Conservation (phyloP, 345 rosid genomes). For the Eucalyptus camaldulensis region DNA sequence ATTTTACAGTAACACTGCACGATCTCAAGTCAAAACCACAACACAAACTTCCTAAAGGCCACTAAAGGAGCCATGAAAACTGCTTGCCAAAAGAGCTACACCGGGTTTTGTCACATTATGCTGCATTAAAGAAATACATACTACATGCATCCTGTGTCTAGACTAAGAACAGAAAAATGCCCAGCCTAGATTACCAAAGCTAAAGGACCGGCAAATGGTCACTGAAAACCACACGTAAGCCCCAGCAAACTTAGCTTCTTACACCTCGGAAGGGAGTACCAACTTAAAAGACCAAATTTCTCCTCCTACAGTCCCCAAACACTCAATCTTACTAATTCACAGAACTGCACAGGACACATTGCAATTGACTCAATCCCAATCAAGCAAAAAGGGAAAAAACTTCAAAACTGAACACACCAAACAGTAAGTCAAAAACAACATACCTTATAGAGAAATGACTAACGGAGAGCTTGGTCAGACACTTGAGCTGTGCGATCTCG, state of each 20-base stretch:
- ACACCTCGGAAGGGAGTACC: not conserved
- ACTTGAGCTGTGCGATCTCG: constrained; percentile 67
- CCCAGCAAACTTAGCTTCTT: not conserved
- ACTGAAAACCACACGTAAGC: not conserved
- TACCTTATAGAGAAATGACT: constrained; percentile 87
- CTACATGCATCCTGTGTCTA: no score
- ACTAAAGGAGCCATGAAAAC: no score
- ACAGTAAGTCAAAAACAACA: not conserved
- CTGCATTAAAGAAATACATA: no score
- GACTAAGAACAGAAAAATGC: not conserved
- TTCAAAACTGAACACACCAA: not conserved
- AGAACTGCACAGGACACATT: not conserved
- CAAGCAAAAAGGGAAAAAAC: not conserved
- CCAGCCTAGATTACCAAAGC: not conserved
- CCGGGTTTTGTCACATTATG: no score
- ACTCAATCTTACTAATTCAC: not conserved
- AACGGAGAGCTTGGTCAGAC: constrained; percentile 82
- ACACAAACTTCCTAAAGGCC: no score
- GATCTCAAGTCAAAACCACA: no score
- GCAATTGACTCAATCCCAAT: not conserved
- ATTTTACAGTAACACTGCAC: no score
- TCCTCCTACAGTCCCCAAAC: not conserved
- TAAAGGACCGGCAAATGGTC: not conserved
- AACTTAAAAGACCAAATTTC: not conserved
- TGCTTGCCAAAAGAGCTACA: no score